A percentile compares a stretch with the other conserved stretches of the same genome.
These are phyloP conservation scores for Nemania sp. DNA, from an alignment of 2,329 filamentous ascomycete species.

Conservation along the genomic window DNA sequence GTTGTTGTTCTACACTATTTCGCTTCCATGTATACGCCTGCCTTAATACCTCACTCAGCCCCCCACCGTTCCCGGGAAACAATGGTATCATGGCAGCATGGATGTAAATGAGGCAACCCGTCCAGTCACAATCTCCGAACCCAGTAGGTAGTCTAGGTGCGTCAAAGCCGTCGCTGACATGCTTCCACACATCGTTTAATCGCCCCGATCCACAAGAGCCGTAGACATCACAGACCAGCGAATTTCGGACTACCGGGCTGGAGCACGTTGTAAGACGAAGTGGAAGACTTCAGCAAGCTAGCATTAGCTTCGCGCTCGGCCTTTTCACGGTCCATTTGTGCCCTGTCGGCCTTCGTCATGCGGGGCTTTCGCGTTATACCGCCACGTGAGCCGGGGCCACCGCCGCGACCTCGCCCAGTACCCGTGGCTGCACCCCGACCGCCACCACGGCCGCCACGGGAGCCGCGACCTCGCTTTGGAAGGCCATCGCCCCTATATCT, in stretches of 20 bases:
- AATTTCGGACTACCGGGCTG: conserved; percentile 41
- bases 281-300: conserved; percentile 36
- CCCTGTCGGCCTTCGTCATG: conserved; percentile 83
- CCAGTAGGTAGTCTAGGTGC: neutral
- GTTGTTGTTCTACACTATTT: no score
- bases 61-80: neutral
- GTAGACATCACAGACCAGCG: conserved; percentile 34
- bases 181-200: conserved; percentile 20
- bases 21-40: conserved; percentile 13
- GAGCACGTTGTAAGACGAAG: conserved; percentile 38
- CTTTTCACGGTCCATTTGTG: conserved; percentile 80
- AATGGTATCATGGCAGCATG: conserved; percentile 16
- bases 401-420: conserved; percentile 46
- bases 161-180: neutral
- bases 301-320: conserved; percentile 64
- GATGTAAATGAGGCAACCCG: conserved; percentile 18
- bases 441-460: conserved; percentile 50
- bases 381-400: conserved; percentile 57
- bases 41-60: neutral
- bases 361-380: conserved; percentile 79
- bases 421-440: conserved; percentile 64
- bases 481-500: conserved; percentile 68
- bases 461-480: conserved; percentile 67
- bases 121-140: neutral
- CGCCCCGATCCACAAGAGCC: neutral